Evolutionary conservation across 1,284 basidiomycete genomes (phyloP).

Genomic region (Pseudozyma thailandica): DNA sequence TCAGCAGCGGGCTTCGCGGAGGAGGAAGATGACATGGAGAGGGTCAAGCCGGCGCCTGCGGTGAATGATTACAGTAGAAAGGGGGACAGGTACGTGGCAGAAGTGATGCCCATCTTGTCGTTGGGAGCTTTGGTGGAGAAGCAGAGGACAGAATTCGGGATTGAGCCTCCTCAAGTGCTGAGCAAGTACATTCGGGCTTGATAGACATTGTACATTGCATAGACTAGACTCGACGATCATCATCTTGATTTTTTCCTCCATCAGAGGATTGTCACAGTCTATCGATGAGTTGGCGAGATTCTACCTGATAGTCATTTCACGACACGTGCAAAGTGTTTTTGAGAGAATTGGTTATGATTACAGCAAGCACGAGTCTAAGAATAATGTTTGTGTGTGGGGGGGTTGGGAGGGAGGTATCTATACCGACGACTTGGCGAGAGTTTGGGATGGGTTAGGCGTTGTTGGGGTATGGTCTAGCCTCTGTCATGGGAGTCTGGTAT

Average conservation of each 20-base stretch:
- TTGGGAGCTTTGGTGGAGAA: constrained; percentile 33
- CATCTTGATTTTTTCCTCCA: background rate
- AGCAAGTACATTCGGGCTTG: constrained; percentile 20
- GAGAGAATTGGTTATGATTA: background rate
- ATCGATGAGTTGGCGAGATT: no score
- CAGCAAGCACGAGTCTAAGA: no score
- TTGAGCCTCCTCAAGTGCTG: constrained; percentile 34
- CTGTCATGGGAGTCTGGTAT: constrained; percentile 49
- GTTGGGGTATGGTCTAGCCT: constrained; percentile 33
- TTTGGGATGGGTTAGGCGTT: background rate
- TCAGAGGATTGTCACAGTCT: no score
- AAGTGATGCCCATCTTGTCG: constrained; percentile 40
- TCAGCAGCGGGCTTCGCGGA: constrained; percentile 30
- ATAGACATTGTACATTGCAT: background rate
- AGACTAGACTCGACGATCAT: background rate
- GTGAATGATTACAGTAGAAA: constrained; percentile 51
- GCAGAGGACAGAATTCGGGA: constrained; percentile 17
- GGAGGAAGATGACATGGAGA: constrained; percentile 11
- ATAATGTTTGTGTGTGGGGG: background rate
- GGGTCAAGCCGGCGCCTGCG: constrained; percentile 51
- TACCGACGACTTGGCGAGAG: background rate
- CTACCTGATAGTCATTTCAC: no score
- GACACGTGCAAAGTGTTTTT: no score
- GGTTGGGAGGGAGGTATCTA: background rate
- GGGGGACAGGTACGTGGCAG: constrained; percentile 42